Conservation (phyloP, 805 yeast species). For the Candida tallmaniae region DNA sequence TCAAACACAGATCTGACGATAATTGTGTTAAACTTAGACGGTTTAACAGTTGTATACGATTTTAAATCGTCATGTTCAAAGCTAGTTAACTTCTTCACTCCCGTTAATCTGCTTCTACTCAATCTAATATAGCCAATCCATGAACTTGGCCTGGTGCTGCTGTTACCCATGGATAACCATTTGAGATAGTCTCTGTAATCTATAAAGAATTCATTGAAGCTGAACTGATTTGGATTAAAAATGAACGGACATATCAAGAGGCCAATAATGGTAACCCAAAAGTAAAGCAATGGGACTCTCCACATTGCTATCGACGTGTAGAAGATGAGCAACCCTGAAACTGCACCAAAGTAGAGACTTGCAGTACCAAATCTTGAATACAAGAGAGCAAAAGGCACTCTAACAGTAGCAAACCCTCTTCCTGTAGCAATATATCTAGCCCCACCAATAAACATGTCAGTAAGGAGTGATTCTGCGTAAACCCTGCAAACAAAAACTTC, state of each 20-base stretch:
- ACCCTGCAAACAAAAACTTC: slow-evolving; percentile 95
- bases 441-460: slow-evolving; percentile 83
- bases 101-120: slow-evolving; percentile 51
- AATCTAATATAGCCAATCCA: slow-evolving; percentile 48
- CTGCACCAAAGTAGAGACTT: slow-evolving; percentile 75
- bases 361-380: slow-evolving; percentile 73
- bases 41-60: slow-evolving; percentile 41
- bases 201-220: slow-evolving; percentile 42
- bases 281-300: slow-evolving; percentile 66
- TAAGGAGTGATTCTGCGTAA: slow-evolving; percentile 71
- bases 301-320: slow-evolving; percentile 80
- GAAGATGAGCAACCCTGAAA: slow-evolving; percentile 61
- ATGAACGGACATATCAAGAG: slow-evolving; percentile 47
- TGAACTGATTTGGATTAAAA: slow-evolving; percentile 53
- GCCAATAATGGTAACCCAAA: slow-evolving; percentile 46
- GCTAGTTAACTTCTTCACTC: slow-evolving; percentile 43
- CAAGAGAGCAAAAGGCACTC: slow-evolving; percentile 65
- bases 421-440: slow-evolving; percentile 92
- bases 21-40: slow-evolving; percentile 43
- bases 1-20: slow-evolving; percentile 39
- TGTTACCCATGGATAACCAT: slow-evolving; percentile 53
- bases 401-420: slow-evolving; percentile 85
- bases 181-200: slow-evolving; percentile 49
- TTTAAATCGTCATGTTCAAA: slow-evolving; percentile 30
- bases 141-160: slow-evolving; percentile 28